Evolutionary conservation across 169 alveolate genomes (phyloP), one percentile per base, ranked within the genome.

Genomic region (Plasmodium gaboni): DNA sequence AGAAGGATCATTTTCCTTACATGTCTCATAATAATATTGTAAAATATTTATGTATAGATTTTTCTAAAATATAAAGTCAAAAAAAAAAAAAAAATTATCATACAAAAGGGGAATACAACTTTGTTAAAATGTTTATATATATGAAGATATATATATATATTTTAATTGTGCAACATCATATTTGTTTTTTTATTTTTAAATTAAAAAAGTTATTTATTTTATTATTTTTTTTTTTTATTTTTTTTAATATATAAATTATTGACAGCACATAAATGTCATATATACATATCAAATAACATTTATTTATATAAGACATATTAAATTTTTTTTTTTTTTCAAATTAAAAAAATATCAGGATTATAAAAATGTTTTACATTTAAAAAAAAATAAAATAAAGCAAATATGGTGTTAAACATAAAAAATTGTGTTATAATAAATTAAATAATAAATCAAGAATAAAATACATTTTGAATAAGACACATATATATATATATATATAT

Each of bases 21-120:
- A 4, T 78, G 13, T 76, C 64, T 7, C 22, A 70, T 55, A 51
- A n/a, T 44, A 78, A 44, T 42, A 22, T 65, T 12, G 78, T 78
- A 3, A 78, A 57, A n/a, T 78, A 78, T 65, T 50, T 78, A 8
- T 78, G 89, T 42, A 78, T 78, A 12, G 89, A 78, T 42, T 67
- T 78, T 32, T 78, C 89, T 2, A 64, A 32, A 46, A 69, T 78
- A 28, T 59, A 65, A 48, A 32, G 15, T 5, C 7, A 22, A 24
- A 28, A 19, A 51, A 51, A 51, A 51, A 51, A 51, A 51, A 51
- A 38, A 38, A 38, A 38, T 32, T 32, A 32, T 32, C 44, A 32
- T 32, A 32, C 44, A 32, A 4, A 4, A 5, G 6, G 44, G 44
- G 44, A 32, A 32, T 32, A 32, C 44, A 32, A 32, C 44, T 32